Percentiles rank a stretch among this genome's conserved stretches.
phyloP scores from a whole-genome alignment of 768 basidiomycete species.

The Hygrocybe punicea region DNA sequence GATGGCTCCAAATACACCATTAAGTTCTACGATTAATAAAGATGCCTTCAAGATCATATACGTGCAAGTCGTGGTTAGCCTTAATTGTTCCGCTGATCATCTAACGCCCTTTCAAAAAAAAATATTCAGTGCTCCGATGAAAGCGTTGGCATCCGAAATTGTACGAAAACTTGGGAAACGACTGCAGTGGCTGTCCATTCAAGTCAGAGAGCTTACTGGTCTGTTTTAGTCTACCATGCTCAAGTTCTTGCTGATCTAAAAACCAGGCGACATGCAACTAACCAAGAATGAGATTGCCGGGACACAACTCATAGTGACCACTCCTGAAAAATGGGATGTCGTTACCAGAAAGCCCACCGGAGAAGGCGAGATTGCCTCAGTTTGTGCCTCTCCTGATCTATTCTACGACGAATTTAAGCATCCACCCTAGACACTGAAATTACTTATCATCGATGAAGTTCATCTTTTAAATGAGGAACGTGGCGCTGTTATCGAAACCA shows the following conservation, averaged over 20 bases:
- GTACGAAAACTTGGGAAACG: conserved; percentile 89
- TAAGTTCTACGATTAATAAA: conserved; percentile 54
- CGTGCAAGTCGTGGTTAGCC: conserved; percentile 53
- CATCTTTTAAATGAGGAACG: conserved; percentile 97
- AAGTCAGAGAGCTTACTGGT: conserved; percentile 90
- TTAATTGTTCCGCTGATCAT: background rate
- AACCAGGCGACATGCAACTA: conserved; percentile 88
- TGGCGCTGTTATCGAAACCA: conserved; percentile 96
- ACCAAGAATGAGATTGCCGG: conserved; percentile 89
- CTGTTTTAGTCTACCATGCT: conserved; percentile 9
- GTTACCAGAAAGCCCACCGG: conserved; percentile 96
- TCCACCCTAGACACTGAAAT: conserved; percentile 70
- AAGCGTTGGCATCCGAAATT: conserved; percentile 94
- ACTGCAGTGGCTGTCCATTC: conserved; percentile 80
- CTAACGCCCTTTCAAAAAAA: background rate
- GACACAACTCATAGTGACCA: conserved; percentile 97
- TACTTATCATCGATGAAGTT: conserved; percentile 96
- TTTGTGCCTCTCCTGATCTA: conserved; percentile 35
- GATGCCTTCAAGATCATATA: conserved; percentile 95
- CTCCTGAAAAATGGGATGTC: conserved; percentile 99
- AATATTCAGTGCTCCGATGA: conserved; percentile 84
- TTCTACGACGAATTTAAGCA: background rate
- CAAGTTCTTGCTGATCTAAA: background rate
- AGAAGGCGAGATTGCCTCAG: conserved; percentile 93
- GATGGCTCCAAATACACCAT: conserved; percentile 23